Conservation (phyloP, 768 basidiomycete genomes). For the Scleroderma citrinum region DNA sequence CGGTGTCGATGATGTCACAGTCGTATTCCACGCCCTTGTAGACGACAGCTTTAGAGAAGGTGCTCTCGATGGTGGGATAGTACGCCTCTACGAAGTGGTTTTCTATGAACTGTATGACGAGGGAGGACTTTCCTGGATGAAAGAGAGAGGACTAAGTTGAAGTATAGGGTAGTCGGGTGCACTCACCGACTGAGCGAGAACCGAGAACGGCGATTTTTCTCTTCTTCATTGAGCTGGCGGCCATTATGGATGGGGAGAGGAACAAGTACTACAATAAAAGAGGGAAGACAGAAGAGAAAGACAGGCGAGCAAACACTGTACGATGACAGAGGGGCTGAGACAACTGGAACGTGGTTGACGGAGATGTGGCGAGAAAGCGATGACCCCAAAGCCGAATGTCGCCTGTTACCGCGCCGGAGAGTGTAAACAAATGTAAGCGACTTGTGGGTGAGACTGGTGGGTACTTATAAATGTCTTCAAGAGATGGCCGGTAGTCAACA, state of each 20-base stretch:
- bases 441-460: not conserved
- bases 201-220: slow-evolving; percentile 87
- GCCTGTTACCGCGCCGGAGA: not conserved
- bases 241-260: slow-evolving; percentile 16
- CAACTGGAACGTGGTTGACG: slow-evolving; percentile 14
- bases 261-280: slow-evolving; percentile 1
- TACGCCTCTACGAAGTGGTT: slow-evolving; percentile 88
- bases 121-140: slow-evolving; percentile 82
- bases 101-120: slow-evolving; percentile 90
- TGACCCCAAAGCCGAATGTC: not conserved
- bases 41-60: slow-evolving; percentile 76
- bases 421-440: not conserved
- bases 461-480: not conserved
- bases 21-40: slow-evolving; percentile 90
- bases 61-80: slow-evolving; percentile 93
- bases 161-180: slow-evolving; percentile 3
- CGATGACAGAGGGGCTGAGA: slow-evolving; percentile 7
- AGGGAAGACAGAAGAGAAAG: slow-evolving; percentile 11
- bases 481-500: too few relatives aligned
- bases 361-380: slow-evolving; percentile 14
- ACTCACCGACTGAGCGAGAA: slow-evolving; percentile 80
- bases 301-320: slow-evolving; percentile 1
- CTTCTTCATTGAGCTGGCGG: slow-evolving; percentile 52
- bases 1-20: slow-evolving; percentile 97
- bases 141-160: slow-evolving; percentile 15